phyloP scores from a whole-genome alignment of 2,329 filamentous ascomycete genomes.

The Colletotrichum chlorophyti region DNA sequence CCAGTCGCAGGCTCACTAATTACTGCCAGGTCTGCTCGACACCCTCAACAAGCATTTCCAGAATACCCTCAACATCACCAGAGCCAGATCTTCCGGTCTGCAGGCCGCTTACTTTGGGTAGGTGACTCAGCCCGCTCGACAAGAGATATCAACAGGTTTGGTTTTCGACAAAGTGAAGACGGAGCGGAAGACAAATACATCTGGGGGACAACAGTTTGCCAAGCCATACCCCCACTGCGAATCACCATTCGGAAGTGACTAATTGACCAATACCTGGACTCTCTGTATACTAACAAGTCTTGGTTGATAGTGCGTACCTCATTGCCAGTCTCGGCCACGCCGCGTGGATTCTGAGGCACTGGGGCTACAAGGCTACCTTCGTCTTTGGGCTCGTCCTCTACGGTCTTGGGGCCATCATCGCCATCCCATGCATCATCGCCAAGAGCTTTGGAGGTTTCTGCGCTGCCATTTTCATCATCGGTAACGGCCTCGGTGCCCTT shows the following conservation, averaged over 20 bases:
- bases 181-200: too few relatives aligned
- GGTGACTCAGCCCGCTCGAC: too few relatives aligned
- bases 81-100: slow-evolving; percentile 47
- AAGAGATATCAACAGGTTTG: too few relatives aligned
- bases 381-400: slow-evolving; percentile 68
- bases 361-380: slow-evolving; percentile 52
- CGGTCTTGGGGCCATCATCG: slow-evolving; percentile 64
- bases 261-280: too few relatives aligned
- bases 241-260: too few relatives aligned
- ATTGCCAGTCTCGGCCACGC: slow-evolving; percentile 47
- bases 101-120: slow-evolving; percentile 48
- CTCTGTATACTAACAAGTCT: too few relatives aligned
- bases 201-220: too few relatives aligned
- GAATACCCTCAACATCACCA: slow-evolving; percentile 50
- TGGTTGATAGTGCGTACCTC: slow-evolving; percentile 42
- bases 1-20: not conserved
- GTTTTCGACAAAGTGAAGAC: too few relatives aligned
- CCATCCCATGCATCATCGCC: slow-evolving; percentile 45
- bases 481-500: slow-evolving; percentile 74
- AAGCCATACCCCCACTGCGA: too few relatives aligned
- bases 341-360: slow-evolving; percentile 48
- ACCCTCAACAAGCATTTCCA: slow-evolving; percentile 57
- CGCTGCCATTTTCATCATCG: slow-evolving; percentile 75
- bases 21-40: slow-evolving; percentile 23
- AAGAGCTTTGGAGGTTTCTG: slow-evolving; percentile 77